Evolutionary conservation across 352 stramenopile species (phyloP).

Genomic region (Phytopythium mirpurense): DNA sequence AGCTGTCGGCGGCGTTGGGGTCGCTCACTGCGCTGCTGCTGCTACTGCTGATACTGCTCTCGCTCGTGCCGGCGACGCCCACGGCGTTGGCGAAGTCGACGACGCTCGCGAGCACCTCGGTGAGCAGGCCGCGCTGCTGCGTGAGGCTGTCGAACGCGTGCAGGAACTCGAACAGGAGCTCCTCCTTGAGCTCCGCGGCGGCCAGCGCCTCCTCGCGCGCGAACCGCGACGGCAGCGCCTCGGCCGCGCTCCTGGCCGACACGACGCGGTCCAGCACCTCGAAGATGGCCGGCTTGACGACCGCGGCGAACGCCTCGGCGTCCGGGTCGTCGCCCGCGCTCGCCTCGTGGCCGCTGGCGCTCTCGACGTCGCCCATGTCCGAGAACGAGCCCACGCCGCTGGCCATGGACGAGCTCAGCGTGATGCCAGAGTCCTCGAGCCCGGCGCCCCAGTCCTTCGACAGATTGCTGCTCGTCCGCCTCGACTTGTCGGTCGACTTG

Average conservation of each 20-base stretch:
- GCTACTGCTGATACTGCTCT: neutral
- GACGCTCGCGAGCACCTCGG: conserved; percentile 59
- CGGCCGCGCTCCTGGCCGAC: conserved; percentile 18
- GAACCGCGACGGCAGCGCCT: conserved; percentile 8
- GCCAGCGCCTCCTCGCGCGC: conserved; percentile 15
- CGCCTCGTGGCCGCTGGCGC: neutral
- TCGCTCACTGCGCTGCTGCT: neutral
- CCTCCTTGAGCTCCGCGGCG: conserved; percentile 48
- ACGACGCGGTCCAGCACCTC: conserved; percentile 56
- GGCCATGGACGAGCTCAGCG: conserved; percentile 7
- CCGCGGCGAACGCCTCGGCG: conserved; percentile 51
- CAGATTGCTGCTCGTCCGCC: neutral
- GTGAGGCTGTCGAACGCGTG: conserved; percentile 72
- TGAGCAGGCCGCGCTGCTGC: conserved; percentile 53
- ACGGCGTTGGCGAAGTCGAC: conserved; percentile 29
- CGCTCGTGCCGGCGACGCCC: neutral
- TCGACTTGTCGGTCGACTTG: neutral
- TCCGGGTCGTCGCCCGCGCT: conserved; percentile 18
- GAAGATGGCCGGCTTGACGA: conserved; percentile 79
- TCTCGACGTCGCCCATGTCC: conserved; percentile 1
- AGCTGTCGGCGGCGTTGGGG: neutral
- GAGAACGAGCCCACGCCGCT: conserved; percentile 3
- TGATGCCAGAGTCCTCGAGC: conserved; percentile 5
- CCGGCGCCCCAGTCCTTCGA: conserved; percentile 5
- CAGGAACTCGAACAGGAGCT: conserved; percentile 75